These are phyloP conservation scores for Aureobasidium sp. DNA, from an alignment of 2,329 filamentous ascomycete genomes.

Conservation along the genomic window DNA sequence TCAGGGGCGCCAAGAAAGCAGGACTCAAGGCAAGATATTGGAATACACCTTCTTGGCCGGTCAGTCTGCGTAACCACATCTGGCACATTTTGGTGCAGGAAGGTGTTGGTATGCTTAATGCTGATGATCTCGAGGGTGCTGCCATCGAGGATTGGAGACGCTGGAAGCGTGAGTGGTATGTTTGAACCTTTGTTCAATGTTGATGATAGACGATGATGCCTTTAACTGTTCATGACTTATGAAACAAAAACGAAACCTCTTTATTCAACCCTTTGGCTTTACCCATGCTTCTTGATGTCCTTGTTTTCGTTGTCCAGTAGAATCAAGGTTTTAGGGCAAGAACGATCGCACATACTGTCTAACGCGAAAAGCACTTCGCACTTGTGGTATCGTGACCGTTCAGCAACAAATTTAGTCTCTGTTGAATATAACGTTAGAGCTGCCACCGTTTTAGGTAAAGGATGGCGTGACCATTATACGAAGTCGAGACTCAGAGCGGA, in stretches of 20 bases:
- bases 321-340: too few relatives aligned
- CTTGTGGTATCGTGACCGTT: too few relatives aligned
- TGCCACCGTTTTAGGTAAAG: too few relatives aligned
- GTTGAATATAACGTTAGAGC: too few relatives aligned
- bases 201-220: not conserved
- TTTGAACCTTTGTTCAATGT: not conserved
- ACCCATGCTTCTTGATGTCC: not conserved
- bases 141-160: slow-evolving; percentile 42
- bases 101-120: slow-evolving; percentile 52
- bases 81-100: slow-evolving; percentile 49
- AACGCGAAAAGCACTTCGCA: too few relatives aligned
- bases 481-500: too few relatives aligned
- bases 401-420: too few relatives aligned
- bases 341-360: too few relatives aligned
- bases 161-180: slow-evolving; percentile 19
- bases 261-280: not conserved
- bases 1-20: slow-evolving; percentile 43
- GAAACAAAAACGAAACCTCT: not conserved
- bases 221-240: not conserved
- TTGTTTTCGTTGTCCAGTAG: too few relatives aligned
- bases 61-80: slow-evolving; percentile 46
- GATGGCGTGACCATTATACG: too few relatives aligned
- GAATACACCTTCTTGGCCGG: slow-evolving; percentile 50
- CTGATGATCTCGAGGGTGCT: slow-evolving; percentile 49
- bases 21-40: slow-evolving; percentile 53